Evolutionary conservation across 2,329 filamentous ascomycete genomes (phyloP).

Genomic region (Ilyonectria mors-panacis): DNA sequence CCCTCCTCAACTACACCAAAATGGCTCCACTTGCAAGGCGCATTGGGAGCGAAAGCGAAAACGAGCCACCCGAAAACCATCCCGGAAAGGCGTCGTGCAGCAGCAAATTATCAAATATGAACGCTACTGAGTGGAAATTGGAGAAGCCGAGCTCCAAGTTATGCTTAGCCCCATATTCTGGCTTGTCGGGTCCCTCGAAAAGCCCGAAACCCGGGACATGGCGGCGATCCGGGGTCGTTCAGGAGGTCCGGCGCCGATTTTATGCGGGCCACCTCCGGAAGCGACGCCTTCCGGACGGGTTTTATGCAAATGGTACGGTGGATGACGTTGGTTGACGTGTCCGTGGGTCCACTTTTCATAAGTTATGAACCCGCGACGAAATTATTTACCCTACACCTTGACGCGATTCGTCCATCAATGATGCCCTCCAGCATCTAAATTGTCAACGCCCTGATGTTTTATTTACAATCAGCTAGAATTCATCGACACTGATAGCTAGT

Average conservation of each 20-base stretch:
- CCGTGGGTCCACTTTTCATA: neutral
- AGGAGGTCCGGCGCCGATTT: slow-evolving; percentile 3
- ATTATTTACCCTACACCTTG: neutral
- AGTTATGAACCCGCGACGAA: neutral
- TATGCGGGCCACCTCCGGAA: slow-evolving; percentile 7
- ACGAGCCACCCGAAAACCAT: neutral
- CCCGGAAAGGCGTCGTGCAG: neutral
- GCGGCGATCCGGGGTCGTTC: neutral
- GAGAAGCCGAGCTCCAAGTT: neutral
- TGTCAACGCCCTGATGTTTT: too few relatives aligned
- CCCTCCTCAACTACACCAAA: neutral
- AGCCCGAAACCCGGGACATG: neutral
- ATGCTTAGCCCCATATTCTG: neutral
- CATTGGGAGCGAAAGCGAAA: neutral
- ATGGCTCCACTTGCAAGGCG: slow-evolving; percentile 2
- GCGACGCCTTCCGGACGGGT: neutral
- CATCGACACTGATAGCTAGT: too few relatives aligned
- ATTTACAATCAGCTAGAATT: too few relatives aligned
- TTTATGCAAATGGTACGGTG: slow-evolving; percentile 17
- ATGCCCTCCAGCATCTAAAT: neutral
- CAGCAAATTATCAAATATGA: neutral
- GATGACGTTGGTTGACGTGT: neutral
- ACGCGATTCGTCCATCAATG: neutral
- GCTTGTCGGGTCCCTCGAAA: slow-evolving; percentile 12
- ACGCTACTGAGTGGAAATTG: slow-evolving; percentile 4